phyloP scores from a whole-genome alignment of 2,329 filamentous ascomycete genomes.

The Xylariaceae sp. region DNA sequence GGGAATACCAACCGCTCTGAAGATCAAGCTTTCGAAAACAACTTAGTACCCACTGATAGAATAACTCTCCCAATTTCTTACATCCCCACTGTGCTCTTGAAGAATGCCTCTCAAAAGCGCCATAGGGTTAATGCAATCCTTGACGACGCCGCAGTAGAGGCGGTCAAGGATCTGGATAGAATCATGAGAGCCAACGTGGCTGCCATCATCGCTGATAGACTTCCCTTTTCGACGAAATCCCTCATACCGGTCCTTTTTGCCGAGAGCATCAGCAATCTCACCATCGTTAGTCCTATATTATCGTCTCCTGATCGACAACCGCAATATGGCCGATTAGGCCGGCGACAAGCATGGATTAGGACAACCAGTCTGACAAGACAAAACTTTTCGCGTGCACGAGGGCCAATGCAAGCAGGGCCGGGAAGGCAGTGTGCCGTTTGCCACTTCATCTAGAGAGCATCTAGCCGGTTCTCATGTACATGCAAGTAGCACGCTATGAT shows the following conservation, averaged over 20 bases:
- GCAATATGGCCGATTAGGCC: neutral
- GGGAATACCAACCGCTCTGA: neutral
- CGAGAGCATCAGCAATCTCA: neutral
- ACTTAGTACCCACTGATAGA: neutral
- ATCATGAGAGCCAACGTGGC: neutral
- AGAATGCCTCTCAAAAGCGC: neutral
- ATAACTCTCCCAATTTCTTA: neutral
- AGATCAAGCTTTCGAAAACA: neutral
- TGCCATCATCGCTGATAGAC: neutral
- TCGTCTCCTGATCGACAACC: neutral
- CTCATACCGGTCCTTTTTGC: neutral
- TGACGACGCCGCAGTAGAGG: neutral
- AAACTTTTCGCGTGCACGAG: neutral
- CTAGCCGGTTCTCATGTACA: neutral
- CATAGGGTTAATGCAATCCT: neutral
- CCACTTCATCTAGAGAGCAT: neutral
- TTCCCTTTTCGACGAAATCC: neutral
- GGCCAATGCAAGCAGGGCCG: neutral
- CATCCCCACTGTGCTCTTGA: neutral
- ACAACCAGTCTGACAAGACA: neutral
- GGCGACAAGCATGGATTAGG: neutral
- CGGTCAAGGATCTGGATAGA: neutral
- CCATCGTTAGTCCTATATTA: neutral
- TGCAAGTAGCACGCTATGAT: neutral
- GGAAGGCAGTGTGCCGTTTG: neutral